Evolutionary conservation across 495 filamentous ascomycete species (phyloP), one percentile per base, ranked within the genome.

Genomic region (Pseudomonodictys pantanalensis): DNA sequence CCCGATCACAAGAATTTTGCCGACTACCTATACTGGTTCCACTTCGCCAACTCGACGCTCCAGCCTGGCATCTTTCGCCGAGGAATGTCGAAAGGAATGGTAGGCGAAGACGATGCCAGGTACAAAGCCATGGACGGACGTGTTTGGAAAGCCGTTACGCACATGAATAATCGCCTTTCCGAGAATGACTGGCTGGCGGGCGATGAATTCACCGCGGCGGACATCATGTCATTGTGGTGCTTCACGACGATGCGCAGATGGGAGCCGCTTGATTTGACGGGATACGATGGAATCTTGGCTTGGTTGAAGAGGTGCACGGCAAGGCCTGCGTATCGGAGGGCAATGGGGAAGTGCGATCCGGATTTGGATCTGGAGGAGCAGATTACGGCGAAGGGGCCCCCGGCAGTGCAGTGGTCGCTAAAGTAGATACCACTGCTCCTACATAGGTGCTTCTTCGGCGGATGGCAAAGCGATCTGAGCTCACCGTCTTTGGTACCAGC

Each of bases 21-120:
- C 3, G 72, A 81, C 44, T 86, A 81, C 68, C 68, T 86, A 2
- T 82, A 80, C 65, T 86, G 83, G 82, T 78, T 80, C 33, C 81
- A 86, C 59, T 83, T 79, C 68, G 72, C 77, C 32, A 85, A 85
- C 64, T 75, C 74, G n/a, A 79, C 69, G n/a, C 69, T 85, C 4
- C 78, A 81, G 58, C 72, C 79, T 0, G 25, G 35, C 2, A 46
- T 75, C 0, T 48, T 68, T 22, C 51, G 64, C 8, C 48, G 38
- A 2, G 15, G 73, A 33, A 64, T 52, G 7, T 56, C 59, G 2
- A 38, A 64, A 28, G 4, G 60, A 41, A 30, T 56, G 20, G n/a
- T 11, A 10, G 33, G 26, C 30, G 7, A 9, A 3, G 30, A 44
- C 5, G 39, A 55, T 41, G 4, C 17, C 11, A 22, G 48, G 24